Evolutionary conservation across 805 yeast genomes (phyloP), one percentile per base, ranked within the genome.

Genomic region (Peterozyma xylosa): DNA sequence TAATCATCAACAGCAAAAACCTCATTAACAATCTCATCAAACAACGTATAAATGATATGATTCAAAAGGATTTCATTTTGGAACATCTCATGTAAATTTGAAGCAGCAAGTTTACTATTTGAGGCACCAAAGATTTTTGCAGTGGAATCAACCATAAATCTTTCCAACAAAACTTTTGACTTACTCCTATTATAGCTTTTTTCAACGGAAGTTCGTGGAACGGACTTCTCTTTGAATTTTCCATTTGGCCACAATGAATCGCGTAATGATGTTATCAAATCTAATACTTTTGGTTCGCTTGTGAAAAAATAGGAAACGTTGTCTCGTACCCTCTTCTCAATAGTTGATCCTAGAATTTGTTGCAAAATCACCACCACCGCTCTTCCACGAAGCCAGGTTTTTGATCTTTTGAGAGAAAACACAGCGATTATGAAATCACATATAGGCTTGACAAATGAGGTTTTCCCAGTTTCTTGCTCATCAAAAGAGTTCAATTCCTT

Each of bases 291-390:
- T 9, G 65, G 70, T 38, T 75, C 79, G 9, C 68, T 66, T 34
- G 67, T 63, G 3, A 64, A n/a, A n/a, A 36, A 14, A 5, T 52
- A 53, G 34, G 67, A 64, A 30, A 76, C 59, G 46, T 64, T 64
- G 29, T 71, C 69, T 35, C 80, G 63, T 4, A 79, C 71, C 43
- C 74, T 76, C 55, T 78, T 81, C 55, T 90, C 96, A 42, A 64
- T 82, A 0, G 96, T 84, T 2, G 91, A 85, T 0, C 97, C 97
- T 34, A 90, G 70, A 1, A 90, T 60, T 57, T 88, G 96, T 59
- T 89, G 96, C 42, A 90, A 63, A 3, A 90, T 77, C 5, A 88
- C 79, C 34, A 89, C 71, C 9, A 88, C 68, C 0, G 96, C 96
- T 37, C 89, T 68, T 0, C 96, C 97, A 42, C 96, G 67, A 1